Percentiles rank a stretch among this genome's conserved stretches.
These are phyloP conservation scores for Phlyctochytrium planicorne DNA, from an alignment of 192 early-diverging fungal genomes.

Conservation along the genomic window DNA sequence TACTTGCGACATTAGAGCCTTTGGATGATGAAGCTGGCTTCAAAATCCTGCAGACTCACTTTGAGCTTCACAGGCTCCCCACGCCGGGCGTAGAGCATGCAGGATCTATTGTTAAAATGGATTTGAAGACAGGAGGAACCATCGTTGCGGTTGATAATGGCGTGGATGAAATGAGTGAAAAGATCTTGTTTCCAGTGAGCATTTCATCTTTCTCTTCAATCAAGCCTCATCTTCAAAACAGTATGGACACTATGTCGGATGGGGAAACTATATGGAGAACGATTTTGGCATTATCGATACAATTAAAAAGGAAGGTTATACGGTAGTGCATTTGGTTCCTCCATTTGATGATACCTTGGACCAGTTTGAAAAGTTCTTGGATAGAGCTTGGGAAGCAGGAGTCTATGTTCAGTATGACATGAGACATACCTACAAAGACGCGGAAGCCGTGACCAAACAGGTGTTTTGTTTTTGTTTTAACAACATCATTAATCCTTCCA, in stretches of 20 bases:
- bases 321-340: neutral
- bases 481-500: too few species aligned
- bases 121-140: neutral
- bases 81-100: neutral
- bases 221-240: too few species aligned
- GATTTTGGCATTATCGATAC: neutral
- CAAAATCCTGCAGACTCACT: too few species aligned
- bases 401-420: constrained; percentile 3
- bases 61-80: too few species aligned
- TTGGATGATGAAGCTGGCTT: neutral
- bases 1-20: too few species aligned
- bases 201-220: too few species aligned
- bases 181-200: too few species aligned
- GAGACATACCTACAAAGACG: neutral
- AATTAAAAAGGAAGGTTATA: neutral
- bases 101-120: neutral
- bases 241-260: neutral
- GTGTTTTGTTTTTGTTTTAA: too few species aligned
- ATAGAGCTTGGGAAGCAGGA: neutral
- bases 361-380: neutral
- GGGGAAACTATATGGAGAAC: neutral
- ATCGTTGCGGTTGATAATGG: too few species aligned
- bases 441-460: too few species aligned
- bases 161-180: too few species aligned
- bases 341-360: neutral